Base-by-base conservation (phyloP, 257 asterid species). In the Solanum habrochaites region DNA sequence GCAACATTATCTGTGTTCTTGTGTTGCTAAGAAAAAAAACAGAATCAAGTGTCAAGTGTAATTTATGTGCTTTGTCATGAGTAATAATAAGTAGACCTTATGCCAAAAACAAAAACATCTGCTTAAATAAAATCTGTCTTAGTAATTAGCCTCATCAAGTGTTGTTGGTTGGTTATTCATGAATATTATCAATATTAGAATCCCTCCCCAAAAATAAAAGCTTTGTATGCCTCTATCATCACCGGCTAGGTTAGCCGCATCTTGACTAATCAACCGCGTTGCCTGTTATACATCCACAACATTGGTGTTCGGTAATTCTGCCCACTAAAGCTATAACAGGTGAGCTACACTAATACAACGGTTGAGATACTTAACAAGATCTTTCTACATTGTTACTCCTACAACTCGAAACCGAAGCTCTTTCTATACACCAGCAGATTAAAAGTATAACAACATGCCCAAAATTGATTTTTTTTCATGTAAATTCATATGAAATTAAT, bases 21-120 rank as follows among this genome's bases (percentile, higher is more conserved):
- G 37, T 15, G 89, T 87, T 85, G 92, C 96, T 92, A 71, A 47
- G 3, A 14, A 35, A 18, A 80, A 5, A 66, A 87, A 73, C 78
- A 21, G 43, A 60, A 88, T 16, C 85, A 39, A 40, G 67, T 45
- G 47, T 47, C 67, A 45, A 47, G 66, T 47, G 29, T 42, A 29
- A 45, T 29, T 80, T 80, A 9, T 47, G 40, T 80, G 66, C 84
- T 47, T 47, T 47, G 16, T 47, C 62, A 5, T 80, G 42, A 1
- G 20, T 9, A 31, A 67, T 16, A 45, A 5, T 47, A 80, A 40
- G 5, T 27, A 80, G 8, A 45, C 42, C 25, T 85, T 35, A 20
- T 11, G 81, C 77, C 64, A 40, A 66, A 75, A 71, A 15, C 21
- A 49, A 85, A 85, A 29, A 21, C 25, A n/a, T 77, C 39, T 42